A percentile compares a stretch with the other conserved stretches of the same genome.
These are phyloP conservation scores for Dicorynia guianensis DNA, from an alignment of 306 rosid genomes.

Conservation along the genomic window DNA sequence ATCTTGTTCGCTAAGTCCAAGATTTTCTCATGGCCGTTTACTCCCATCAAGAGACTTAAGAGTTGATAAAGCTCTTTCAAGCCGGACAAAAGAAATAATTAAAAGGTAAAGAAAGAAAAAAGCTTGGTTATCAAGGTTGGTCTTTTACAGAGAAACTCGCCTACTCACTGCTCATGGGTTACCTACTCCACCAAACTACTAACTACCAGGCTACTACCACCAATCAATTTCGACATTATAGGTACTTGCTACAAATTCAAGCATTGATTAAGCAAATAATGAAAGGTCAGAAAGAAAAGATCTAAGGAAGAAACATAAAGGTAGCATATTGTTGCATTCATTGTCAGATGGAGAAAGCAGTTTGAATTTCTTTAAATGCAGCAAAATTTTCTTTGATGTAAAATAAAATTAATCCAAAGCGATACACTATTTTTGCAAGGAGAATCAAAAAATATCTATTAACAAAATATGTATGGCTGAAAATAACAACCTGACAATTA, in stretches of 20 bases:
- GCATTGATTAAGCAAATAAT: not conserved
- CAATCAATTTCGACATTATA: not conserved
- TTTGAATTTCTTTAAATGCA: not conserved
- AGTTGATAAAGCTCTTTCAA: conserved; percentile 18
- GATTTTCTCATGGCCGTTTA: no score
- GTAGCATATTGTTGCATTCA: no score
- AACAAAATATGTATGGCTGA: conserved; percentile 38
- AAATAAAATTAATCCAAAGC: conserved; percentile 22
- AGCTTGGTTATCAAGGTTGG: not conserved
- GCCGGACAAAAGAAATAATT: not conserved
- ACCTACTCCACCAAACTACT: conserved; percentile 29
- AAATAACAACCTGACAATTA: conserved; percentile 39
- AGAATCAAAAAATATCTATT: conserved; percentile 27
- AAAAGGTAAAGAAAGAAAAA: no score
- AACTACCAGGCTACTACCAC: conserved; percentile 2
- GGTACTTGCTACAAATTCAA: no score
- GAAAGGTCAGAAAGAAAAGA: no score
- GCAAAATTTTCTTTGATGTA: conserved; percentile 1
- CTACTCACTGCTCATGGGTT: not conserved
- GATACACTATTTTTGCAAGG: conserved; percentile 2
- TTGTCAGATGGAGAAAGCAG: no score
- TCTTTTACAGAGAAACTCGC: not conserved
- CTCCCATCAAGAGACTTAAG: no score
- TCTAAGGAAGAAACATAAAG: not conserved
- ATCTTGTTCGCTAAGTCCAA: no score